These are phyloP conservation scores for Candida frijolesensis DNA, from an alignment of 1,139 yeast species.

Conservation along the genomic window DNA sequence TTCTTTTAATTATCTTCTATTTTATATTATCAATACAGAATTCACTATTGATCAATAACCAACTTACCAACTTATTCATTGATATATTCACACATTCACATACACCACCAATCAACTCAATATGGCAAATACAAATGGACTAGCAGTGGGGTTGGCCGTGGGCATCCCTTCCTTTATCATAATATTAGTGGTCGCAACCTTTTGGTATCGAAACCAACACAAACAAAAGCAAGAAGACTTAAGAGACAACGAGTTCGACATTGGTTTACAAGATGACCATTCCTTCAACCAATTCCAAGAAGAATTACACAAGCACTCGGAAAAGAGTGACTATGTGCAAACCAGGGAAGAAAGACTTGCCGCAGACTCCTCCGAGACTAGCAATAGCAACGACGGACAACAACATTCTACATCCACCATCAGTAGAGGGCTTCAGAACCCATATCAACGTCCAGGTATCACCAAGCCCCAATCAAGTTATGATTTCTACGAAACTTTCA, in stretches of 20 bases:
- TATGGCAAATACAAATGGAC: conserved; percentile 25
- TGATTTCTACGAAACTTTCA: conserved; percentile 47
- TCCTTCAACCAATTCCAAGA: conserved; percentile 42
- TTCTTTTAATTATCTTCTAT: not conserved
- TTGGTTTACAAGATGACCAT: conserved; percentile 41
- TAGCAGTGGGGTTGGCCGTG: conserved; percentile 47
- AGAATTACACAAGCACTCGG: conserved; percentile 29
- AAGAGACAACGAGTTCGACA: conserved; percentile 33
- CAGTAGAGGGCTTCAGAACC: conserved; percentile 4
- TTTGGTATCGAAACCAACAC: conserved; percentile 36
- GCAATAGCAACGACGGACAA: conserved; percentile 5
- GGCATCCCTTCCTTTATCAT: conserved; percentile 42
- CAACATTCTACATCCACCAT: conserved; percentile 7
- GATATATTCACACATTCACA: not conserved
- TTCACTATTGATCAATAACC: not conserved
- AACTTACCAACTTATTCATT: not conserved
- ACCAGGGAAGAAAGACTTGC: conserved; percentile 2
- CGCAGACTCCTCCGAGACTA: conserved; percentile 1
- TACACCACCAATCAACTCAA: not conserved
- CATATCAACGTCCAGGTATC: conserved; percentile 1
- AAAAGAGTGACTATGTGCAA: conserved; percentile 7
- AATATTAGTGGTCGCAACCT: conserved; percentile 22
- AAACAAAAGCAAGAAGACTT: conserved; percentile 37
- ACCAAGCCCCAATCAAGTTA: conserved; percentile 27
- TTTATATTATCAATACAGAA: not conserved